Evolutionary conservation across 2,329 filamentous ascomycete genomes (phyloP), one percentile per base, ranked within the genome.

Genomic region (Penicillium sp.): DNA sequence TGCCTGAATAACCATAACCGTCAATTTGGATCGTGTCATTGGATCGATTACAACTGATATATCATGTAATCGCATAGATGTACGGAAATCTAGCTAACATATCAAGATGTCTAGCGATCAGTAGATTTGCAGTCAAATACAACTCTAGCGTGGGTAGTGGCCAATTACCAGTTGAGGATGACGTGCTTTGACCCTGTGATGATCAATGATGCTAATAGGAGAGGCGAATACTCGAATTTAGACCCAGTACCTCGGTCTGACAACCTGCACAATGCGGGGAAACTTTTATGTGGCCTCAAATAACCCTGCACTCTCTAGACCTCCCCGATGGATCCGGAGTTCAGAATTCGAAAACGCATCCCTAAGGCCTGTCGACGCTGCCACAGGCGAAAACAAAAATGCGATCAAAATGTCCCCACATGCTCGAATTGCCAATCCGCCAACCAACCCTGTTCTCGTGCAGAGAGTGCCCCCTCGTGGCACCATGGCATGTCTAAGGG

Each of bases 401-500:
- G 64, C 39, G 61, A 45, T 8, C 42, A 64, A 14, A 61, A 61
- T 2, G 57, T 54, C 19, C 61, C 64, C 1, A 58, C 54, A 14
- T 66, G 61, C 42, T 49, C 56, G 1, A 64, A 64, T 33, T 66
- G 64, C 36, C 54, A 60, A 19, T 33, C 55, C n/a, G 61, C 64
- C 18, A 55, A 57, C 14, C 56, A 61, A 31, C 48, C 58, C 0
- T 65, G 64, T 21, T 40, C 58, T 3, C 62, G 64, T 5, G 54
- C 58, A 8, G 61, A 65, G 14, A 56, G 42, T 5, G 47, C 59
- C 1, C 56, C 61, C 2, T 64, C 58, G 16, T 66, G 63, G 64
- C 64, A 66, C 19, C 63, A 66, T 52, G 61, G 54, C 14, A 66
- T 66, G 64, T 65, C 62, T 9, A 65, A 66, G 36, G 61, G 58